These are phyloP conservation scores for Cyphellophora attinorum DNA, from an alignment of 2,329 filamentous ascomycete species.

Conservation along the genomic window DNA sequence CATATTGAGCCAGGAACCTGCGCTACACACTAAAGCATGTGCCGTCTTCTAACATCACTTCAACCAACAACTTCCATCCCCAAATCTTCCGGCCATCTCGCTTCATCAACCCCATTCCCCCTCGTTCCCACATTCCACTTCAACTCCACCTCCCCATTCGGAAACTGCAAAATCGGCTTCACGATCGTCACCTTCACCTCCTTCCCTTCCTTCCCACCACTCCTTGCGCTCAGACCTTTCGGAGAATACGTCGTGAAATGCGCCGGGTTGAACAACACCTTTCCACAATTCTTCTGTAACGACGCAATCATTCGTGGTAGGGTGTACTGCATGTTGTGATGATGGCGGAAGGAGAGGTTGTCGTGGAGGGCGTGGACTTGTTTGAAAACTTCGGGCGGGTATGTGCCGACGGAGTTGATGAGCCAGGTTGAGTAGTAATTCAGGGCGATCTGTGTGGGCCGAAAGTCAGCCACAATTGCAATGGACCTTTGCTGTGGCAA, in stretches of 20 bases:
- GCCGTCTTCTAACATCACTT: too few relatives aligned
- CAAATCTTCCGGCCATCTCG: conserved; percentile 36
- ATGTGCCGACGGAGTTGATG: conserved; percentile 25
- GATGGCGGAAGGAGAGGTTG: conserved; percentile 39
- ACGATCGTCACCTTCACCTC: conserved; percentile 27
- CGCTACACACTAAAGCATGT: too few relatives aligned
- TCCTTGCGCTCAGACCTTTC: conserved; percentile 26
- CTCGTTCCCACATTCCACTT: conserved; percentile 40
- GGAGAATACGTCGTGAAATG: conserved; percentile 36
- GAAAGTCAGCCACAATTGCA: too few relatives aligned
- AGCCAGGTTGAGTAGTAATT: conserved; percentile 34
- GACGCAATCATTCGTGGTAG: conserved; percentile 31
- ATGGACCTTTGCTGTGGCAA: too few relatives aligned
- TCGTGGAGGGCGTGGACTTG: conserved; percentile 37
- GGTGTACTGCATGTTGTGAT: conserved; percentile 36
- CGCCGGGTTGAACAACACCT: conserved; percentile 32
- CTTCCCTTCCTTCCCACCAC: too few relatives aligned
- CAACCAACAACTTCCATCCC: conserved; percentile 6
- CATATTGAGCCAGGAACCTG: too few relatives aligned
- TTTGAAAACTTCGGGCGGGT: conserved; percentile 35
- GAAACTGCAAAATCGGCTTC: conserved; percentile 35
- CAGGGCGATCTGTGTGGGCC: conserved; percentile 4
- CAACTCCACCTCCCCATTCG: conserved; percentile 26
- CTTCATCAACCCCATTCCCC: conserved; percentile 39
- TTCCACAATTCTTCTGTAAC: conserved; percentile 27